phyloP scores from a whole-genome alignment of 208 protist genomes.

The Leishmania arabica region DNA sequence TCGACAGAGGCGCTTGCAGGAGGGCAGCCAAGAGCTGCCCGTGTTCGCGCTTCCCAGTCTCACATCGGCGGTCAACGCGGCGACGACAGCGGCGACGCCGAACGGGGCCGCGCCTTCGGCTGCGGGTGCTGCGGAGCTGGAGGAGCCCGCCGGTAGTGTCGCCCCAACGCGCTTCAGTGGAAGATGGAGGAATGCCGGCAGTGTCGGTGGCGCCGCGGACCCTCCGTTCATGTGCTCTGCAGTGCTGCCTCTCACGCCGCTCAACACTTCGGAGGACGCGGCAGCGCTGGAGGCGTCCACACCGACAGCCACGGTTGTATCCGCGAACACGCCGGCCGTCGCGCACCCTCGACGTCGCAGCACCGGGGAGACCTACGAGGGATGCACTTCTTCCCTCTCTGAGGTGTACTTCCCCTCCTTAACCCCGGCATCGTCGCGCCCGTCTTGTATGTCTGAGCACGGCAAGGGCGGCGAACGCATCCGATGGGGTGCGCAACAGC shows the following conservation, averaged over 20 bases:
- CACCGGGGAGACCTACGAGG: conserved; percentile 16
- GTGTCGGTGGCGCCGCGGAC: background rate
- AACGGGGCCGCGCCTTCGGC: background rate
- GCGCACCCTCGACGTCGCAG: conserved; percentile 7
- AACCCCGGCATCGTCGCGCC: background rate
- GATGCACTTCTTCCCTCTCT: conserved; percentile 28
- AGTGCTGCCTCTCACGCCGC: conserved; percentile 8
- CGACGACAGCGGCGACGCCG: background rate
- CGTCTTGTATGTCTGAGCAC: background rate
- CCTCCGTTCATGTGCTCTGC: background rate
- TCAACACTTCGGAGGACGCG: background rate
- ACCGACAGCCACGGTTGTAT: background rate
- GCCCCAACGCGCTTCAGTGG: background rate
- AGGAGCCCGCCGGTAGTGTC: background rate
- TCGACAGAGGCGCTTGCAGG: too few species aligned
- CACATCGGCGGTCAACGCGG: background rate
- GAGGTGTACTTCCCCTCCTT: conserved; percentile 9
- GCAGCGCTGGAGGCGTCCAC: background rate
- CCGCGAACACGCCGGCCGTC: background rate
- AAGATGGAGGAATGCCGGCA: background rate
- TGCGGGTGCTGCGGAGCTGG: background rate
- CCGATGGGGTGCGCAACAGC: background rate
- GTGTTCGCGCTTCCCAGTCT: background rate
- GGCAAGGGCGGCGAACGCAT: background rate
- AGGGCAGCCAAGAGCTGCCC: background rate